Conservation (phyloP, 805 yeast genomes). For the Ogataea ganodermae region DNA sequence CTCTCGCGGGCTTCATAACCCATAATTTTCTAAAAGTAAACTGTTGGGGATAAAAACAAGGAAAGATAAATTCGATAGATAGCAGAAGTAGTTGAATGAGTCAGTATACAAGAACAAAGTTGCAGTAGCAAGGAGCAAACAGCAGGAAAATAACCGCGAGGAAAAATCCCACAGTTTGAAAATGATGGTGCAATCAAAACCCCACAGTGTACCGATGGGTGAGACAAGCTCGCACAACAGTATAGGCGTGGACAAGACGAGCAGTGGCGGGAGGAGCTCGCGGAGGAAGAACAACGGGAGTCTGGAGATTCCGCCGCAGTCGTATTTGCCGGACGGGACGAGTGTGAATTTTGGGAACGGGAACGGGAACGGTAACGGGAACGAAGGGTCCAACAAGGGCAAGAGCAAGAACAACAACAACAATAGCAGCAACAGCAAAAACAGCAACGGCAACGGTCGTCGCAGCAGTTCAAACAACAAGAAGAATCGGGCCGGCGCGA, state of each 20-base stretch:
- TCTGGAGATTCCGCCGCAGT: conserved; percentile 34
- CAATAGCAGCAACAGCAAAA: conserved; percentile 18
- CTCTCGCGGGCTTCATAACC: conserved; percentile 5
- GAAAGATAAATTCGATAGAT: background rate
- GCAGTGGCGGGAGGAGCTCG: conserved; percentile 26
- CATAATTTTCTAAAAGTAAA: background rate
- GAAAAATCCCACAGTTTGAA: conserved; percentile 2
- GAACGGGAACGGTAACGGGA: background rate
- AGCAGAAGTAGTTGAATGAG: background rate
- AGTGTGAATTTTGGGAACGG: conserved; percentile 30
- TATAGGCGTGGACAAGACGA: conserved; percentile 6
- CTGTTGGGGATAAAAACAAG: conserved; percentile 1
- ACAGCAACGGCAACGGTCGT: conserved; percentile 12
- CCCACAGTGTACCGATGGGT: conserved; percentile 25
- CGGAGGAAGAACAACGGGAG: conserved; percentile 36
- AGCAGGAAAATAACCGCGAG: too few species aligned
- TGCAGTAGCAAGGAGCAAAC: background rate
- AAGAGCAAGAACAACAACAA: conserved; percentile 19
- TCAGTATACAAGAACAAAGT: too few species aligned
- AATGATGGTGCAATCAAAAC: conserved; percentile 29
- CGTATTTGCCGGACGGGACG: conserved; percentile 34
- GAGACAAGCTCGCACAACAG: conserved; percentile 10
- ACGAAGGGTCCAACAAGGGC: background rate
- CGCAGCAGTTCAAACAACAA: conserved; percentile 16
- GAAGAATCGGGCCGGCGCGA: conserved; percentile 18